Base-by-base conservation (phyloP, 176 grass and related monocot genomes). In the Elymus sibiricus region DNA sequence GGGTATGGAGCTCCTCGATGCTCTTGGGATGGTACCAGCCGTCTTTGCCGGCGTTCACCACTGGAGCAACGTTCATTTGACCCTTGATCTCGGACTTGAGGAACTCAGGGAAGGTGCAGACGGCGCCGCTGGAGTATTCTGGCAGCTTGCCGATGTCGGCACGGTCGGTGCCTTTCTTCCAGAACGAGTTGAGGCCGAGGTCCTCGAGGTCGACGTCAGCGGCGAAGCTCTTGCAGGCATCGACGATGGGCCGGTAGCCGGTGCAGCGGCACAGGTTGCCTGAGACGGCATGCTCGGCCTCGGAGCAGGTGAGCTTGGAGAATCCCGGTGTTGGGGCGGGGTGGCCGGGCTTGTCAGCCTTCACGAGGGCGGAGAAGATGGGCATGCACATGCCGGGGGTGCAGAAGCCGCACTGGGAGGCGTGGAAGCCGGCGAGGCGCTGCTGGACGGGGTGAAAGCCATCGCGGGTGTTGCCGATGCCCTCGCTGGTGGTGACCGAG, bases 371-470 rank as follows among this genome's bases (percentile, higher is more conserved):
- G 6, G 92, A 94, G 86, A 90, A 97, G 71, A 97, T 89, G 59
- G 94, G 94, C 85, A 97, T 89, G 64, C 90, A 97, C 88, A 97
- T 92, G 43, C 94, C 92, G 2, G 94, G 94, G 0, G 92, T 97
- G 85, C 94, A 97, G 81, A 97, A 97, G 5, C 94, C 94, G 37
- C 94, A 97, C 70, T 97, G 94, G 2, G 94, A 97, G 29, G 94
- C 94, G 37, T 97, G 94, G 83, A 97, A 97, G 17, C 92, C 92
- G 2, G 92, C 16, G 63, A 97, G 78, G 9, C 94, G 81, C 35
- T 85, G 64, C 59, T 97, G 94, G 64, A 94, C 90, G 1, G 94
- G 49, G 67, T 97, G 94, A 77, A 87, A 97, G 4, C 92, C 92
- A 77, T 92, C 86, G 42, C 70, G 85, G 46, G 40, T 81, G 85